phyloP scores from a whole-genome alignment of 2,329 filamentous ascomycete species.

The Diaporthe sp. region DNA sequence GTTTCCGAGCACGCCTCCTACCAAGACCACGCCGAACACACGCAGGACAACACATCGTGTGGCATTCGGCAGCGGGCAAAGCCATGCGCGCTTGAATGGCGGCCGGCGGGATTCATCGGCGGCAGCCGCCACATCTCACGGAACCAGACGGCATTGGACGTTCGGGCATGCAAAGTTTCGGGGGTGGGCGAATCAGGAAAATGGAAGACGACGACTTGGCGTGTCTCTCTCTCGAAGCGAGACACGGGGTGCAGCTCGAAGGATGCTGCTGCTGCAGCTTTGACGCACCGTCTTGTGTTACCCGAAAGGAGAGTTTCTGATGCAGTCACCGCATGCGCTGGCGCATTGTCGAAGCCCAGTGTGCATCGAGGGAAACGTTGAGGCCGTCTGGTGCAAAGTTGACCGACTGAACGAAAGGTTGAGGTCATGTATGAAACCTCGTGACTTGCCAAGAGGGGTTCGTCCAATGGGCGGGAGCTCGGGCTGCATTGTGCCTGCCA shows the following conservation, averaged over 20 bases:
- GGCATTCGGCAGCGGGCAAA: neutral
- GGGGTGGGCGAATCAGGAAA: constrained; percentile 6
- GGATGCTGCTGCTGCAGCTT: constrained; percentile 26
- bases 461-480: constrained; percentile 10
- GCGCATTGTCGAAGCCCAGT: neutral
- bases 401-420: neutral
- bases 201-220: neutral
- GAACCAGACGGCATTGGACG: constrained; percentile 1
- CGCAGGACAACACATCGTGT: constrained; percentile 1
- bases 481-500: constrained; percentile 16
- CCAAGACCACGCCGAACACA: neutral
- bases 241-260: constrained; percentile 18
- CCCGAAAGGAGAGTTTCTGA: neutral
- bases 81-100: neutral
- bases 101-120: neutral
- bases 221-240: neutral
- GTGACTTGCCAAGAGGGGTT: constrained; percentile 26
- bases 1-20: neutral
- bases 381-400: neutral
- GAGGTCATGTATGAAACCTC: constrained; percentile 25
- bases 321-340: neutral
- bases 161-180: constrained; percentile 21
- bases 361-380: neutral
- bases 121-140: neutral
- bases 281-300: neutral